phyloP scores from a whole-genome alignment of 805 yeast species.

The Candida arabinofermentans region DNA sequence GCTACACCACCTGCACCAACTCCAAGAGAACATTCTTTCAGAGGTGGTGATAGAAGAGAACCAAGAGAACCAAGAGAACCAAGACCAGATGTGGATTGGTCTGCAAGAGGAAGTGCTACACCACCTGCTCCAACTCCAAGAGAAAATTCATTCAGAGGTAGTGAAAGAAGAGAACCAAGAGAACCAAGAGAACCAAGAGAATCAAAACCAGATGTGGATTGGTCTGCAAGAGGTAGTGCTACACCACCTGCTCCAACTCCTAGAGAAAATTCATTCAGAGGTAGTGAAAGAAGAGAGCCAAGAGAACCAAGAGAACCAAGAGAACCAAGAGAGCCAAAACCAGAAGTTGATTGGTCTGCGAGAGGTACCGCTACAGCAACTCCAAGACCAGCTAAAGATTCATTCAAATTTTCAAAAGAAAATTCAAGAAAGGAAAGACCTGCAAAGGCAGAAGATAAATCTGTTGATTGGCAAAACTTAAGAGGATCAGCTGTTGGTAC shows the following conservation, averaged over 20 bases:
- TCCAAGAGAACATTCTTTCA: constrained; percentile 25
- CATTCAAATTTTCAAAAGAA: too few species aligned
- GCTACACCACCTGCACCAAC: constrained; percentile 23
- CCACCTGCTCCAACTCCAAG: constrained; percentile 24
- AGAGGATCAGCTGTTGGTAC: constrained; percentile 23
- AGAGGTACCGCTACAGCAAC: constrained; percentile 30
- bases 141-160: constrained; percentile 21
- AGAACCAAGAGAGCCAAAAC: constrained; percentile 19
- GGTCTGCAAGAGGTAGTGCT: constrained; percentile 39
- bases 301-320: constrained; percentile 30
- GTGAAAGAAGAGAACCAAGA: constrained; percentile 16
- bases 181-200: constrained; percentile 34
- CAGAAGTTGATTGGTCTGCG: constrained; percentile 35
- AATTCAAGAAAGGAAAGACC: constrained; percentile 3
- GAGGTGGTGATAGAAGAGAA: constrained; percentile 16
- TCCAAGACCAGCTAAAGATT: background rate
- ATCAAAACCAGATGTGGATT: constrained; percentile 20
- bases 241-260: constrained; percentile 6
- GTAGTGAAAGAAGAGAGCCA: constrained; percentile 7
- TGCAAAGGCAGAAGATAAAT: constrained; percentile 11
- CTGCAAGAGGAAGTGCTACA: constrained; percentile 26
- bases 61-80: constrained; percentile 37
- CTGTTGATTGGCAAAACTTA: constrained; percentile 19
- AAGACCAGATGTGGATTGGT: constrained; percentile 52
- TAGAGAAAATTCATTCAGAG: too few species aligned